phyloP scores from a whole-genome alignment of 208 protist species.

The Herpetomonas samuelpessoai region DNA sequence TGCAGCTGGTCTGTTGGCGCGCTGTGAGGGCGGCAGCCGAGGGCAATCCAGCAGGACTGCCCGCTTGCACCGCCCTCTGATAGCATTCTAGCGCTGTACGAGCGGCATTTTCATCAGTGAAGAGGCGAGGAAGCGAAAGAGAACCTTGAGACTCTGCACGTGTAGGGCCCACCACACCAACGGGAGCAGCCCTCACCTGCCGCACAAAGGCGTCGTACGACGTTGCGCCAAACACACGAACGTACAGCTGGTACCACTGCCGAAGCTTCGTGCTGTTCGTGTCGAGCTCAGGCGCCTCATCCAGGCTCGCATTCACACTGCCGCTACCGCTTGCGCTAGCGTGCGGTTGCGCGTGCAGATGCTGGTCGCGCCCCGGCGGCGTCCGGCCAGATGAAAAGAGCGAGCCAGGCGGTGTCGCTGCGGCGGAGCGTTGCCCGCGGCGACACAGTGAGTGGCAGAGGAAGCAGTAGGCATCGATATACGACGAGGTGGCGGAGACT shows the following conservation, averaged over 20 bases:
- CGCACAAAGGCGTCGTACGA: constrained; percentile 46
- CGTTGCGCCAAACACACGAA: constrained; percentile 40
- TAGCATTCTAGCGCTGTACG: constrained; percentile 21
- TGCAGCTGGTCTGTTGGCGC: constrained; percentile 4
- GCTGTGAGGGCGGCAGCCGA: too few species aligned
- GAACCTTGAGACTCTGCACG: not conserved
- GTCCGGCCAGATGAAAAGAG: too few species aligned
- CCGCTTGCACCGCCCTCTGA: not conserved
- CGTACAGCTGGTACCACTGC: constrained; percentile 53
- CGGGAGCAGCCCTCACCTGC: constrained; percentile 23
- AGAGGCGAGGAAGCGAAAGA: constrained; percentile 19
- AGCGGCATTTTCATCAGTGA: constrained; percentile 43
- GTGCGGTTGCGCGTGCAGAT: too few species aligned
- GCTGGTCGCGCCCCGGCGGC: too few species aligned
- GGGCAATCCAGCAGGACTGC: too few species aligned
- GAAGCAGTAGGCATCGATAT: constrained; percentile 48
- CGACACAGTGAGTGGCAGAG: constrained; percentile 48
- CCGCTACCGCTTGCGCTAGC: too few species aligned
- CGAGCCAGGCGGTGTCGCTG: too few species aligned
- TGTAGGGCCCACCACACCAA: constrained; percentile 8
- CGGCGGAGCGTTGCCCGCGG: constrained; percentile 12
- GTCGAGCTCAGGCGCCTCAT: too few species aligned
- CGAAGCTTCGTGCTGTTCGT: constrained; percentile 12
- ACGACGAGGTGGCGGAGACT: constrained; percentile 24
- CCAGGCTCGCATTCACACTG: too few species aligned